A percentile compares a stretch with the other conserved stretches of the same genome.
Evolutionary conservation across 768 basidiomycete species (phyloP).

Genomic region (Amanita phalloides): DNA sequence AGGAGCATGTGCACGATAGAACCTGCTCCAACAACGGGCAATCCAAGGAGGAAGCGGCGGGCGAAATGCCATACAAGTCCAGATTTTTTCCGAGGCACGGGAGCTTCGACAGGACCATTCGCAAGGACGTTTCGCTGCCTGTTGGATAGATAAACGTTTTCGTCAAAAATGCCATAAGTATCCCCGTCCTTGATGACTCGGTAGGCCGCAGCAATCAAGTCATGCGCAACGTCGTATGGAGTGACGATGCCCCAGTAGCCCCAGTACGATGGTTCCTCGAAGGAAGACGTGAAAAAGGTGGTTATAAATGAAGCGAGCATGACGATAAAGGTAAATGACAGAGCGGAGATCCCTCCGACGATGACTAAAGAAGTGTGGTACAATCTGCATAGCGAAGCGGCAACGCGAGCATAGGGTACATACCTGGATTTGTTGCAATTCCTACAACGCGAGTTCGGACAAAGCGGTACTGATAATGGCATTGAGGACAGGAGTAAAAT

Average conservation of each 20-base stretch:
- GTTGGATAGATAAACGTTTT: slow-evolving; percentile 14
- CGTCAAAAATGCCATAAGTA: slow-evolving; percentile 28
- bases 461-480: slow-evolving; percentile 69
- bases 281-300: slow-evolving; percentile 49
- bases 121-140: slow-evolving; percentile 6
- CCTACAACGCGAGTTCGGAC: slow-evolving; percentile 61
- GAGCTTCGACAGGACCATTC: slow-evolving; percentile 8
- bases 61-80: slow-evolving; percentile 46
- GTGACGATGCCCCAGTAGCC: slow-evolving; percentile 34
- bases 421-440: slow-evolving; percentile 70
- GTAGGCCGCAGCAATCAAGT: slow-evolving; percentile 52
- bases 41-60: slow-evolving; percentile 64
- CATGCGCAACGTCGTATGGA: slow-evolving; percentile 47
- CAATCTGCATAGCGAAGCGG: background rate
- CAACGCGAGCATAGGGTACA: slow-evolving; percentile 11
- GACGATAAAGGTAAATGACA: slow-evolving; percentile 56
- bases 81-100: slow-evolving; percentile 19
- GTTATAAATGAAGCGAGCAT: slow-evolving; percentile 63
- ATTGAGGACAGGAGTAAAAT: slow-evolving; percentile 76
- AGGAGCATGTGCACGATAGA: slow-evolving; percentile 66
- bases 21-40: slow-evolving; percentile 69
- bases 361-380: slow-evolving; percentile 34
- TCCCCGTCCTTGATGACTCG: slow-evolving; percentile 52
- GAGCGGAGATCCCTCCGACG: slow-evolving; percentile 46
- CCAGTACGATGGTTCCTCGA: slow-evolving; percentile 41